Percentiles rank a stretch among this genome's conserved stretches.
phyloP scores from a whole-genome alignment of 305 asterid genomes.

The Ilex paraguariensis region DNA sequence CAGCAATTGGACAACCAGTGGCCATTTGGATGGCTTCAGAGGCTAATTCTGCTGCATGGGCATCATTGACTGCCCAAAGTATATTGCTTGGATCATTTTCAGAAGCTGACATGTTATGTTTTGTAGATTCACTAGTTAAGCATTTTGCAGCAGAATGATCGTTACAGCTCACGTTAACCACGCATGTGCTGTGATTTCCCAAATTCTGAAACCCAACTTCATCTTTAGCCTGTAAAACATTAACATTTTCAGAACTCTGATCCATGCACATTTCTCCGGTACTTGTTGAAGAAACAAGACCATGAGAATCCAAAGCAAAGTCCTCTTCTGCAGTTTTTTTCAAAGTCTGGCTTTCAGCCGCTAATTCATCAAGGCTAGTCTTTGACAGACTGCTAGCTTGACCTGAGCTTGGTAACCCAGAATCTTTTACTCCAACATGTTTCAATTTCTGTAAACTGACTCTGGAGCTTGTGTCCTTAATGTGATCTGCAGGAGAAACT shows the following conservation, averaged over 20 bases:
- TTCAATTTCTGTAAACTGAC: conserved; percentile 10
- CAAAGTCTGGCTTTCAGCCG: conserved; percentile 1
- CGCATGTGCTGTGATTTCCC: not conserved
- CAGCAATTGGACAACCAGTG: conserved; percentile 23
- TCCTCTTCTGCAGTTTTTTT: not conserved
- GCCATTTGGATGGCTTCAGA: conserved; percentile 16
- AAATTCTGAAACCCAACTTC: conserved; percentile 11
- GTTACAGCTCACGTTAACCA: not conserved
- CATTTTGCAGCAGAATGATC: conserved; percentile 11
- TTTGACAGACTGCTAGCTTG: not conserved
- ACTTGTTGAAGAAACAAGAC: conserved; percentile 5
- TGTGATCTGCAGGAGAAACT: conserved; percentile 12
- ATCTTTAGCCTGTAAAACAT: not conserved
- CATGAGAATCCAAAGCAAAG: conserved; percentile 5
- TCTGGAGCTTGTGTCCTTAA: conserved; percentile 3
- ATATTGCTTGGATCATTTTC: conserved; percentile 12
- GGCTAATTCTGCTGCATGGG: conserved; percentile 17
- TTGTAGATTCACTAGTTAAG: conserved; percentile 10
- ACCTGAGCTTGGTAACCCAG: not conserved
- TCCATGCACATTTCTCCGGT: conserved; percentile 4
- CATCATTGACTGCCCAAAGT: conserved; percentile 17
- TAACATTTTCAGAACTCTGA: conserved; percentile 4
- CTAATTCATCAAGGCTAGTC: conserved; percentile 3
- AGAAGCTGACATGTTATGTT: not conserved
- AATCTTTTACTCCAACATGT: conserved; percentile 5